These are phyloP conservation scores for Xylariaceae sp. DNA, from an alignment of 2,329 filamentous ascomycete genomes.

Conservation along the genomic window DNA sequence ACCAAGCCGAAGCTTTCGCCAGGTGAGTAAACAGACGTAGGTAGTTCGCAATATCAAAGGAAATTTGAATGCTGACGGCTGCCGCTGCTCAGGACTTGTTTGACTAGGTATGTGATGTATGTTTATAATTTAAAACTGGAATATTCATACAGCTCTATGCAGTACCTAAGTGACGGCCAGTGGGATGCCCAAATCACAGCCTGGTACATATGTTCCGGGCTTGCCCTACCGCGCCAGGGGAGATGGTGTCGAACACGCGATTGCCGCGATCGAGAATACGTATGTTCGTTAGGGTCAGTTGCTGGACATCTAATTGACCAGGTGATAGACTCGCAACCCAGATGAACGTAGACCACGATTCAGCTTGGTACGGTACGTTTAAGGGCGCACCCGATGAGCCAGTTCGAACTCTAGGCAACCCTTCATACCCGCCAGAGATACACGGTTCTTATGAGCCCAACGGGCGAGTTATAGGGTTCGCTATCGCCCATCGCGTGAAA, in stretches of 20 bases:
- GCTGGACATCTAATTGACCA: neutral
- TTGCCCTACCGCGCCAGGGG: constrained; percentile 41
- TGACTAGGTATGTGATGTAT: constrained; percentile 44
- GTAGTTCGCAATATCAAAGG: neutral
- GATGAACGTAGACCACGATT: constrained; percentile 41
- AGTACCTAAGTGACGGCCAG: constrained; percentile 45
- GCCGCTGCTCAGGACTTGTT: constrained; percentile 42
- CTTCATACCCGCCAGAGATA: constrained; percentile 38
- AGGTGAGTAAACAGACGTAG: neutral
- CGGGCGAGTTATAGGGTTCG: constrained; percentile 42
- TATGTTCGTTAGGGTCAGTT: constrained; percentile 19
- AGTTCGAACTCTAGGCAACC: constrained; percentile 39
- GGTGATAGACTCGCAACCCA: constrained; percentile 36
- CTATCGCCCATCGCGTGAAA: neutral
- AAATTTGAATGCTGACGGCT: neutral
- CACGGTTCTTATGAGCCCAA: constrained; percentile 40
- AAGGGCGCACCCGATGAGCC: constrained; percentile 46
- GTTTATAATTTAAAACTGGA: constrained; percentile 45
- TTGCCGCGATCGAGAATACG: constrained; percentile 40
- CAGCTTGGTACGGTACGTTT: constrained; percentile 46
- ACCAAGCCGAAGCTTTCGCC: neutral
- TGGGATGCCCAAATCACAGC: constrained; percentile 48
- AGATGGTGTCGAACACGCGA: constrained; percentile 40
- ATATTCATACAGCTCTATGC: constrained; percentile 45
- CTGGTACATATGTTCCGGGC: constrained; percentile 45